Conservation (phyloP, 2,329 filamentous ascomycete genomes). For the Ambrosiella xylebori region DNA sequence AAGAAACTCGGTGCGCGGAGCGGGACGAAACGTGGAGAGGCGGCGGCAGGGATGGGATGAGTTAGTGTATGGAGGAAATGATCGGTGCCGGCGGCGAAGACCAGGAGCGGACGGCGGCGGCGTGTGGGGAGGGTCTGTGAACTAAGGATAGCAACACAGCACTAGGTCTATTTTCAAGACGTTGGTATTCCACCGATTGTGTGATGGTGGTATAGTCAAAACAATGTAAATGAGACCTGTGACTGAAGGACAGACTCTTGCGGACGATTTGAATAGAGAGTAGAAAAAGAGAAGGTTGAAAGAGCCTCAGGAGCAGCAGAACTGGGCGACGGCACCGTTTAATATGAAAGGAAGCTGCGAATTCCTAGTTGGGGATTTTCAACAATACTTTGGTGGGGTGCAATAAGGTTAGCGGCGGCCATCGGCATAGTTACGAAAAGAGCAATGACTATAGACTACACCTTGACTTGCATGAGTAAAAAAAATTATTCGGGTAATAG, state of each 20-base stretch:
- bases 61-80: not conserved
- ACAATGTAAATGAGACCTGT: not conserved
- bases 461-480: not conserved
- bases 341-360: constrained; percentile 3
- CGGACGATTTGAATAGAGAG: not conserved
- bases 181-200: not conserved
- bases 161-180: not conserved
- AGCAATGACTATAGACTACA: constrained; percentile 1
- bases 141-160: not conserved
- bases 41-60: not conserved
- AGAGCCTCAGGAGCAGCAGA: not conserved
- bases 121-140: not conserved
- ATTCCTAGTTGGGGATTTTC: not conserved
- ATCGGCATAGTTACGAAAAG: not conserved
- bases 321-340: constrained; percentile 3
- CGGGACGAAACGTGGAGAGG: not conserved
- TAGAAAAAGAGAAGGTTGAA: constrained; percentile 1
- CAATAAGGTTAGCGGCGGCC: not conserved
- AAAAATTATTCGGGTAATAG: constrained; percentile 2
- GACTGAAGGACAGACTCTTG: not conserved
- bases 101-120: not conserved
- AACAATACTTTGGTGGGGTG: constrained; percentile 1
- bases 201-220: not conserved
- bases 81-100: not conserved
- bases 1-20: not conserved